These are phyloP conservation scores for Diospyros lotus DNA, from an alignment of 148 eudicot genomes.

Conservation along the genomic window DNA sequence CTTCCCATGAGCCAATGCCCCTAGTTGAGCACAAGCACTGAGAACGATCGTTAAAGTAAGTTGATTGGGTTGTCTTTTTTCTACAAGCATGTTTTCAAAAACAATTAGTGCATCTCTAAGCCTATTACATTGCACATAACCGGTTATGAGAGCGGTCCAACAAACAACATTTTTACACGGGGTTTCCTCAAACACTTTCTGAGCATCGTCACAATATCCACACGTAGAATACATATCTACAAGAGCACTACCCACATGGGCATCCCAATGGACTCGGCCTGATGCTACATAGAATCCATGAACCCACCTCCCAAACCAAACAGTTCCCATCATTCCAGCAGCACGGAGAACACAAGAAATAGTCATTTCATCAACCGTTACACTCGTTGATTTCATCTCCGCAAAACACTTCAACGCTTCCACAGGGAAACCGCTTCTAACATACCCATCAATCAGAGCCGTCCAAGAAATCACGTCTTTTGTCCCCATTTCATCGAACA, in stretches of 20 bases:
- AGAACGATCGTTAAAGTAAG: conserved; percentile 18
- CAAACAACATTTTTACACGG: conserved; percentile 16
- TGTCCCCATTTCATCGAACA: conserved; percentile 19
- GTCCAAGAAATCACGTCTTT: conserved; percentile 20
- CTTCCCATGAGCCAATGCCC: conserved; percentile 20
- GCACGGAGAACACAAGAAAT: conserved; percentile 21
- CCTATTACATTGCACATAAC: conserved; percentile 14
- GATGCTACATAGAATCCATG: conserved; percentile 27
- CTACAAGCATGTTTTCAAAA: conserved; percentile 19
- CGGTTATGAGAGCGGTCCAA: conserved; percentile 21
- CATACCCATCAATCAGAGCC: conserved; percentile 24
- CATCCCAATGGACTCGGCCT: conserved; percentile 23
- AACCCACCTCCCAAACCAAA: conserved; percentile 28
- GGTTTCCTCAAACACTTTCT: conserved; percentile 14
- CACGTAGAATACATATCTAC: conserved; percentile 25
- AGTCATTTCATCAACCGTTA: conserved; percentile 17
- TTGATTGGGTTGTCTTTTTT: conserved; percentile 19
- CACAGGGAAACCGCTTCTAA: not conserved
- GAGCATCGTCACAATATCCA: conserved; percentile 16
- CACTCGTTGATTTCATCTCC: conserved; percentile 14
- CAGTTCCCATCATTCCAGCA: conserved; percentile 15
- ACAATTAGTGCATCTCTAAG: conserved; percentile 19
- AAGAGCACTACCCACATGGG: conserved; percentile 21
- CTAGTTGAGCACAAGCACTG: conserved; percentile 25
- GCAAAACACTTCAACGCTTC: conserved; percentile 18